These are phyloP conservation scores for Irpex lacteus DNA, from an alignment of 1,284 basidiomycete genomes.

Conservation along the genomic window DNA sequence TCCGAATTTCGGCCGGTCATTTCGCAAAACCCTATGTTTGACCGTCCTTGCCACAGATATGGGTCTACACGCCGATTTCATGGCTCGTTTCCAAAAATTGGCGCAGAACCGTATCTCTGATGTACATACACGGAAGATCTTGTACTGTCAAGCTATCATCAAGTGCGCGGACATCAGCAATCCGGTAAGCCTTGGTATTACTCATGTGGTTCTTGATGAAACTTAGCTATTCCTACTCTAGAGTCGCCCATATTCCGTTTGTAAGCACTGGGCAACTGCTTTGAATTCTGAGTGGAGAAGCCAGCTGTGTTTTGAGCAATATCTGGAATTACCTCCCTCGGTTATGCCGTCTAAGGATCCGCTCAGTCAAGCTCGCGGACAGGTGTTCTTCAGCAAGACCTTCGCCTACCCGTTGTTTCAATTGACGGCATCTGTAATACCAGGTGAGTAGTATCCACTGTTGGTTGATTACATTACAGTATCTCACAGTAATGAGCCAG, in stretches of 20 bases:
- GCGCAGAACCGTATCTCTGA: slow-evolving; percentile 40
- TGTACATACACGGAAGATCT: slow-evolving; percentile 51
- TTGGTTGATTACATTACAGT: not conserved
- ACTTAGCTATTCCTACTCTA: slow-evolving; percentile 30
- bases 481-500: slow-evolving; percentile 32
- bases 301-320: slow-evolving; percentile 80
- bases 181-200: slow-evolving; percentile 58
- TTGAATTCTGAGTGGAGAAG: slow-evolving; percentile 87
- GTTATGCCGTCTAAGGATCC: slow-evolving; percentile 63
- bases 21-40: slow-evolving; percentile 73
- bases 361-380: slow-evolving; percentile 74
- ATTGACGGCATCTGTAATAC: slow-evolving; percentile 68
- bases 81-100: slow-evolving; percentile 57
- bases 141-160: slow-evolving; percentile 88
- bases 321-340: slow-evolving; percentile 75
- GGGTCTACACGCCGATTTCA: slow-evolving; percentile 85
- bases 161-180: slow-evolving; percentile 98
- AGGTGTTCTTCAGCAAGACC: slow-evolving; percentile 85
- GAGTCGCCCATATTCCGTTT: slow-evolving; percentile 89
- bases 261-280: slow-evolving; percentile 87
- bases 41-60: slow-evolving; percentile 92
- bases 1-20: slow-evolving; percentile 23
- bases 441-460: slow-evolving; percentile 47
- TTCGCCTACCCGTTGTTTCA: slow-evolving; percentile 85
- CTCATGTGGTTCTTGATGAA: not conserved